These are phyloP conservation scores for Chrysopogon serrulatus DNA, from an alignment of 176 grass and related monocot species.

Conservation along the genomic window DNA sequence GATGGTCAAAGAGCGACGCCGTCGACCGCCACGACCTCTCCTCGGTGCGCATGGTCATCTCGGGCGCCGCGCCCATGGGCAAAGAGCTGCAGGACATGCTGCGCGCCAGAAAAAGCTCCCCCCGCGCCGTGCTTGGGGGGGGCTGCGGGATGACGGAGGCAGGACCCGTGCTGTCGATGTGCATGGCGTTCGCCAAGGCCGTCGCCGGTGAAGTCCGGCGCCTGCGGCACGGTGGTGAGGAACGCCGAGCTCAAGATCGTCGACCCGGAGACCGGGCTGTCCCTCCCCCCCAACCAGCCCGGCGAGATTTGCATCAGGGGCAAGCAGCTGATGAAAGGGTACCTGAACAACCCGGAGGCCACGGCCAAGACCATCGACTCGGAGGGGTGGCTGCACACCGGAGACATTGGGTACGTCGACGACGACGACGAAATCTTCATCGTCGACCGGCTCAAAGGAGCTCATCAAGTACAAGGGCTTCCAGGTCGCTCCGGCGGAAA, in stretches of 20 bases:
- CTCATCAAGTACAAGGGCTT: constrained; percentile 95
- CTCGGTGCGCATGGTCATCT: constrained; percentile 67
- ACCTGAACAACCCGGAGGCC: constrained; percentile 71
- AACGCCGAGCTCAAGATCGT: constrained; percentile 86
- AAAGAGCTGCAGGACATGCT: constrained; percentile 77
- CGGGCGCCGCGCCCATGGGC: constrained; percentile 84
- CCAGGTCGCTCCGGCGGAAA: constrained; percentile 88
- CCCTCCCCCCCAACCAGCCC: constrained; percentile 42
- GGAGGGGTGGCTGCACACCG: constrained; percentile 87
- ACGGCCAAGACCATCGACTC: constrained; percentile 73
- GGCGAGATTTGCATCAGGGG: constrained; percentile 92
- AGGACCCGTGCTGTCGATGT: constrained; percentile 83
- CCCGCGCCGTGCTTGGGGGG: constrained; percentile 54
- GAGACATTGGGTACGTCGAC: constrained; percentile 85
- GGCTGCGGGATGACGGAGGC: constrained; percentile 89
- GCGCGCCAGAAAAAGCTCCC: constrained; percentile 59
- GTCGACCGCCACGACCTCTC: constrained; percentile 50
- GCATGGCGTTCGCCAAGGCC: constrained; percentile 90
- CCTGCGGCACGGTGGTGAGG: constrained; percentile 83
- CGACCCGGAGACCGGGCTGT: constrained; percentile 56
- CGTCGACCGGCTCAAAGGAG: constrained; percentile 89
- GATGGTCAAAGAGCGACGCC: constrained; percentile 61
- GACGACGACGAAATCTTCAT: constrained; percentile 93
- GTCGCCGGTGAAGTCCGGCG: constrained; percentile 65
- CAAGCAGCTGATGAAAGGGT: constrained; percentile 93